Evolutionary conservation across 2,329 filamentous ascomycete species (phyloP).

Genomic region (Pseudogymnoascus sp.): DNA sequence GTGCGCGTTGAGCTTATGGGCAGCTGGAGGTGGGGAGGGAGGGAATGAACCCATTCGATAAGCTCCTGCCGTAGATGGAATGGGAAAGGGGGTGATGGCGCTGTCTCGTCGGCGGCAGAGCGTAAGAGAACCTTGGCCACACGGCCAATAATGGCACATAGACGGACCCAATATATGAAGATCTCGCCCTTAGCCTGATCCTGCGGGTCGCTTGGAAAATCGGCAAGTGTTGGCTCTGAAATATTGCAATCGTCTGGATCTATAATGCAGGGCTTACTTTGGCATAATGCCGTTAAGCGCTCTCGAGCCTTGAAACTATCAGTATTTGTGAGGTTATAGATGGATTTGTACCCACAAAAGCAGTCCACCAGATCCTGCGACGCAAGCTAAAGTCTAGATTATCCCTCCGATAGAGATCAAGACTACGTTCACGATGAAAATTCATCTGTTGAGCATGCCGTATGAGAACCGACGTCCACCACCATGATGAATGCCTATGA

Average conservation of each 20-base stretch:
- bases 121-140: constrained; percentile 32
- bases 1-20: constrained; percentile 27
- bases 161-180: constrained; percentile 35
- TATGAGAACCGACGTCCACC: constrained; percentile 38
- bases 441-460: constrained; percentile 37
- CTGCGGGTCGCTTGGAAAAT: constrained; percentile 30
- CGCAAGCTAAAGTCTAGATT: constrained; percentile 24
- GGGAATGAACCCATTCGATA: constrained; percentile 29
- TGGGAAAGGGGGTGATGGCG: constrained; percentile 17
- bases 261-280: constrained; percentile 36
- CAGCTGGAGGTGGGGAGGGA: constrained; percentile 29
- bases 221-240: constrained; percentile 29
- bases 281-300: constrained; percentile 34
- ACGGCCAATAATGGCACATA: constrained; percentile 33
- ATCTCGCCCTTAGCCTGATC: constrained; percentile 29
- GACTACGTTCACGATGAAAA: constrained; percentile 32
- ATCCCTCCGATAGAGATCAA: constrained; percentile 17
- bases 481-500: constrained; percentile 35
- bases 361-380: constrained; percentile 35
- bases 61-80: constrained; percentile 28
- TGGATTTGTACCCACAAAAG: constrained; percentile 23
- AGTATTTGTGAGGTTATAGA: neutral
- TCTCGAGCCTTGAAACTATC: constrained; percentile 26
- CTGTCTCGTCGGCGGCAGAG: constrained; percentile 7
- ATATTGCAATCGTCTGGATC: constrained; percentile 35